A percentile compares a stretch with the other conserved stretches of the same genome.
Conservation (phyloP, 805 yeast species). For the Yamadazyma ubonensis region DNA sequence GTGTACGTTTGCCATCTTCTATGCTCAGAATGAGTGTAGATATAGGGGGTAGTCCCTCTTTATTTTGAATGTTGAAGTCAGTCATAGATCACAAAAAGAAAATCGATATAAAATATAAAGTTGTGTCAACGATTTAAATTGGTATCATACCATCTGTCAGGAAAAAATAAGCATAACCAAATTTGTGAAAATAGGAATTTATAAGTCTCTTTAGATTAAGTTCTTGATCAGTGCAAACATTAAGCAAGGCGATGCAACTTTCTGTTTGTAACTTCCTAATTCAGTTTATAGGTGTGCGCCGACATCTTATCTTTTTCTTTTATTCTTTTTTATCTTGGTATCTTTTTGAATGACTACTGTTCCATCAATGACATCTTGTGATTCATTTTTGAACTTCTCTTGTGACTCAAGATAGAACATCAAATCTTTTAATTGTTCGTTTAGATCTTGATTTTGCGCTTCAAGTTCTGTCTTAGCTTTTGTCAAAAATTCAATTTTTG, state of each 20-base stretch:
- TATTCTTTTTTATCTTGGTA: conserved; percentile 17
- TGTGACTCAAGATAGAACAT: conserved; percentile 79
- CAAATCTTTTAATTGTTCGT: conserved; percentile 68
- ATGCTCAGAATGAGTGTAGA: conserved; percentile 3
- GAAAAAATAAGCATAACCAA: neutral
- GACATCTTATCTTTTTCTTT: conserved; percentile 9
- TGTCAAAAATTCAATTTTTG: conserved; percentile 36
- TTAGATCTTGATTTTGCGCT: conserved; percentile 46
- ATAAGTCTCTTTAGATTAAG: neutral
- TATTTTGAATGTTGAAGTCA: neutral
- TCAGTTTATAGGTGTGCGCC: conserved; percentile 2
- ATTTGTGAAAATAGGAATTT: conserved; percentile 2
- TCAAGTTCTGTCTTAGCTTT: conserved; percentile 28
- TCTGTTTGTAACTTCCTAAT: conserved; percentile 5
- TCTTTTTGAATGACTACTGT: conserved; percentile 47
- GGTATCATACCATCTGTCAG: neutral
- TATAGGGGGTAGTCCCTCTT: neutral
- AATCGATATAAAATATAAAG: neutral
- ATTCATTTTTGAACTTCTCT: conserved; percentile 67
- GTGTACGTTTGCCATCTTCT: neutral
- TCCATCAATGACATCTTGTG: conserved; percentile 73
- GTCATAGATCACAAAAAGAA: conserved; percentile 4
- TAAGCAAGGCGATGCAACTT: conserved; percentile 5
- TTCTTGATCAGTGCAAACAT: neutral
- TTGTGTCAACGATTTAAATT: no score